A percentile compares a stretch with the other conserved stretches of the same genome.
phyloP scores from a whole-genome alignment of 2,329 filamentous ascomycete genomes.

The Ascochyta lentis region DNA sequence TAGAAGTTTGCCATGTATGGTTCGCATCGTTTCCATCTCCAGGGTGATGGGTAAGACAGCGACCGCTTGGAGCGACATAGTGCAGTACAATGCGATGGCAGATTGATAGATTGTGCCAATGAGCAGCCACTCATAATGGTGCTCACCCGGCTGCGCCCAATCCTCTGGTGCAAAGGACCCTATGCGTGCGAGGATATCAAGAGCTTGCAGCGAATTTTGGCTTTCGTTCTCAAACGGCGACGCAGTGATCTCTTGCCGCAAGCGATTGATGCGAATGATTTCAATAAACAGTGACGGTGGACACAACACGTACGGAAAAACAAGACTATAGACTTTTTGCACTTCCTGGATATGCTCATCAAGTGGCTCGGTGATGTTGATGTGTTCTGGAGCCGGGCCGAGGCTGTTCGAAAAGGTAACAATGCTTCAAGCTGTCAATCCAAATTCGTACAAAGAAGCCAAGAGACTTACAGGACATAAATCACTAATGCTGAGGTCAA shows the following conservation, averaged over 20 bases:
- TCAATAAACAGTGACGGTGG: constrained; percentile 33
- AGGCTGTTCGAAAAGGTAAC: constrained; percentile 34
- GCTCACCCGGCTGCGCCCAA: constrained; percentile 36
- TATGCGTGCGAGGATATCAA: constrained; percentile 30
- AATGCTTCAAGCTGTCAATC: constrained; percentile 24
- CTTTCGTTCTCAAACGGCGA: constrained; percentile 11
- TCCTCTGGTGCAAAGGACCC: constrained; percentile 31
- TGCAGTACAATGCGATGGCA: constrained; percentile 36
- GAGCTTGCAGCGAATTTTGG: constrained; percentile 19
- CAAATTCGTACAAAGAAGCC: no score
- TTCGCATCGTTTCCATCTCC: constrained; percentile 25
- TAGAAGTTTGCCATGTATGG: constrained; percentile 22
- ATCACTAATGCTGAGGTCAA: constrained; percentile 30
- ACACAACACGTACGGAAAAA: constrained; percentile 40
- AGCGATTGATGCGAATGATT: constrained; percentile 33
- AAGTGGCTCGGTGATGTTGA: constrained; percentile 24
- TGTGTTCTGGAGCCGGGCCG: constrained; percentile 34
- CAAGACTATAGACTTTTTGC: constrained; percentile 27
- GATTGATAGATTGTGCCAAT: constrained; percentile 36
- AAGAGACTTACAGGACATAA: constrained; percentile 32
- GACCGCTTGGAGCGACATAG: constrained; percentile 34
- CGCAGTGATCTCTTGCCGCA: constrained; percentile 25
- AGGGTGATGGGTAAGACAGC: constrained; percentile 25
- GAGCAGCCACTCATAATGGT: constrained; percentile 30
- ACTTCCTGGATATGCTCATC: constrained; percentile 25